phyloP scores from a whole-genome alignment of 805 yeast species.

The Zygoascus tannicola region DNA sequence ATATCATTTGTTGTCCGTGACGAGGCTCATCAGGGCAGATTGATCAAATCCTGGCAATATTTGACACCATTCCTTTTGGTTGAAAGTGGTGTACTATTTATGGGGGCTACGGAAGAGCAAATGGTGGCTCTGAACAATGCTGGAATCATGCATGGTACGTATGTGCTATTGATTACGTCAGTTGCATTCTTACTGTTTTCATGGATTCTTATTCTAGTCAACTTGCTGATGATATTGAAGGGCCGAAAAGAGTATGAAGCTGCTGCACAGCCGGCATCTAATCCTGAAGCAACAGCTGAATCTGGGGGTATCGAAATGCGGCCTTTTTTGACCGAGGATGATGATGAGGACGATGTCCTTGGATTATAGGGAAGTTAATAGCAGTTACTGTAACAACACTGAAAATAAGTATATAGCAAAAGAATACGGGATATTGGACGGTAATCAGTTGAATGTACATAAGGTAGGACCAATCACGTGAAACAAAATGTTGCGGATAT shows the following conservation, averaged over 20 bases:
- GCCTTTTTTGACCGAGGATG: constrained; percentile 20
- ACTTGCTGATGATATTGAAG: constrained; percentile 42
- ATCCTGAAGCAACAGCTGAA: not conserved
- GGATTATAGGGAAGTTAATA: too few species aligned
- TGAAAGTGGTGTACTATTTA: constrained; percentile 71
- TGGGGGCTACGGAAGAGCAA: constrained; percentile 92
- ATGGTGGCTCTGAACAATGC: constrained; percentile 56
- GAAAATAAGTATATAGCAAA: too few species aligned
- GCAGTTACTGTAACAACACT: too few species aligned
- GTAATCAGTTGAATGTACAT: too few species aligned
- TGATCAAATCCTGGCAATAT: constrained; percentile 66
- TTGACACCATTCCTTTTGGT: constrained; percentile 75
- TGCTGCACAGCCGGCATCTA: not conserved
- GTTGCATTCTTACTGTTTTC: constrained; percentile 65
- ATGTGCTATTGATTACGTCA: constrained; percentile 58
- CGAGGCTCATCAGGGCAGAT: constrained; percentile 17
- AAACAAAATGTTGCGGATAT: too few species aligned
- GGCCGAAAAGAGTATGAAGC: not conserved
- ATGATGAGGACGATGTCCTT: constrained; percentile 14
- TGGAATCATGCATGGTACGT: constrained; percentile 80
- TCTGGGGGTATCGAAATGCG: constrained; percentile 20
- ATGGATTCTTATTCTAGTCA: constrained; percentile 53
- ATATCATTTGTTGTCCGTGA: constrained; percentile 70
- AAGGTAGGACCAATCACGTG: too few species aligned
- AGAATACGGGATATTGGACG: too few species aligned